Evolutionary conservation across 768 basidiomycete genomes (phyloP).

Genomic region (Clavaria fumosa): DNA sequence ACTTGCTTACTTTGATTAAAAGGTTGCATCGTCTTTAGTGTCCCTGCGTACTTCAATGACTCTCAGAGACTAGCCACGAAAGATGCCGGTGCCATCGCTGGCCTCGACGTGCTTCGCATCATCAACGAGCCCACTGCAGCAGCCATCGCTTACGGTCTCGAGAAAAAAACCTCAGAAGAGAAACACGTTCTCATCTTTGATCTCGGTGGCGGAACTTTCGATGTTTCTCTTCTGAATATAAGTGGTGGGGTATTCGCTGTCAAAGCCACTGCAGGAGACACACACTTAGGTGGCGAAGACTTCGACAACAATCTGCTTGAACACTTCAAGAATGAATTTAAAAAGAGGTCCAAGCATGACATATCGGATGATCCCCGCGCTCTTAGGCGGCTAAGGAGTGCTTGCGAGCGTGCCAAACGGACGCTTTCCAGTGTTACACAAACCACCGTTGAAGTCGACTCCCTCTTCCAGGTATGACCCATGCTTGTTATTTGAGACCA

Average conservation of each 20-base stretch:
- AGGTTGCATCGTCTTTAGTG: slow-evolving; percentile 24
- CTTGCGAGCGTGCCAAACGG: slow-evolving; percentile 99
- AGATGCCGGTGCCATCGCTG: slow-evolving; percentile 90
- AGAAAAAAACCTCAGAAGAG: slow-evolving; percentile 83
- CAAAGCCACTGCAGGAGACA: slow-evolving; percentile 96
- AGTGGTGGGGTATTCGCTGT: slow-evolving; percentile 98
- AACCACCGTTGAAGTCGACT: slow-evolving; percentile 99
- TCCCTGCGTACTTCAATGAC: slow-evolving; percentile 98
- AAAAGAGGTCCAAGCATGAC: slow-evolving; percentile 92
- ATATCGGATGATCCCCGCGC: slow-evolving; percentile 96
- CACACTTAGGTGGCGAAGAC: slow-evolving; percentile 95
- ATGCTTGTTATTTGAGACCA: not conserved
- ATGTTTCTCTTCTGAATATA: slow-evolving; percentile 91
- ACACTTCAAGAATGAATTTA: slow-evolving; percentile 99
- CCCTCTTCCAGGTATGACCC: slow-evolving; percentile 69
- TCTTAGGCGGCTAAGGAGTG: slow-evolving; percentile 85
- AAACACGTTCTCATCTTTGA: slow-evolving; percentile 97
- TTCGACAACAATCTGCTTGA: slow-evolving; percentile 98
- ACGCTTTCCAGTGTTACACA: slow-evolving; percentile 96
- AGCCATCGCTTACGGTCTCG: slow-evolving; percentile 96
- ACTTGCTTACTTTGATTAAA: slow-evolving; percentile 7
- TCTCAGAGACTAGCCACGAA: slow-evolving; percentile 98
- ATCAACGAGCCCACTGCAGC: slow-evolving; percentile 99
- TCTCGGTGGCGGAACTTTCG: slow-evolving; percentile 96
- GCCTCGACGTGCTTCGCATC: slow-evolving; percentile 92